Conservation (phyloP, 495 filamentous ascomycete species). For the Mytilinidion resinicola region DNA sequence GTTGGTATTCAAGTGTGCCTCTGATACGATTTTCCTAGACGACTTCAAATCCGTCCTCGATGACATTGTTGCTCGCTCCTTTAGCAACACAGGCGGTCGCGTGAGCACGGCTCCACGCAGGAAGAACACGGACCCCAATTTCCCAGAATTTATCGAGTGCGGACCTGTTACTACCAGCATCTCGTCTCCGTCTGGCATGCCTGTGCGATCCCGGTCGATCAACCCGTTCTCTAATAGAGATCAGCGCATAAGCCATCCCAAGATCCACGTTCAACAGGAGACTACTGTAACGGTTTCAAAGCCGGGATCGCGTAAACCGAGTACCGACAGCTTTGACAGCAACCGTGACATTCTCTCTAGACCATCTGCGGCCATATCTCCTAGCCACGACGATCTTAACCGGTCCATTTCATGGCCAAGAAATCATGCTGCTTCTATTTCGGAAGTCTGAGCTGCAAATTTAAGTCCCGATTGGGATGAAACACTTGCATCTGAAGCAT, state of each 20-base stretch:
- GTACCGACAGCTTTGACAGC: conserved; percentile 7
- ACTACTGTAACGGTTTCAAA: conserved; percentile 10
- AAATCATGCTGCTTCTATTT: no score
- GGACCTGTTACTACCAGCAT: conserved; percentile 5
- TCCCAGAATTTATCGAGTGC: conserved; percentile 8
- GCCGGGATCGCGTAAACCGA: conserved; percentile 8
- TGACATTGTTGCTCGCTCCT: conserved; percentile 12
- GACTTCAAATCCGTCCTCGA: conserved; percentile 28
- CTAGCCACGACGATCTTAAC: no score
- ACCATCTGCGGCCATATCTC: no score
- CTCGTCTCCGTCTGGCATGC: neutral
- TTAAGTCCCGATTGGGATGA: no score
- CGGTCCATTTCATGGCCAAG: no score
- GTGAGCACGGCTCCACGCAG: neutral
- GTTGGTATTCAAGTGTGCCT: conserved; percentile 27
- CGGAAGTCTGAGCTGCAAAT: no score
- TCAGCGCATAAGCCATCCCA: neutral
- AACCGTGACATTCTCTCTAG: conserved; percentile 2
- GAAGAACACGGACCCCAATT: neutral
- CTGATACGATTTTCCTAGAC: conserved; percentile 26
- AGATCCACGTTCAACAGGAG: conserved; percentile 16
- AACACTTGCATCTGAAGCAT: no score
- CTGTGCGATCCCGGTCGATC: neutral
- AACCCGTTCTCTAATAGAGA: conserved; percentile 2
- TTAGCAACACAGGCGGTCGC: conserved; percentile 5